phyloP scores from a whole-genome alignment of 2,329 filamentous ascomycete genomes.

The Xylariaceae sp. region DNA sequence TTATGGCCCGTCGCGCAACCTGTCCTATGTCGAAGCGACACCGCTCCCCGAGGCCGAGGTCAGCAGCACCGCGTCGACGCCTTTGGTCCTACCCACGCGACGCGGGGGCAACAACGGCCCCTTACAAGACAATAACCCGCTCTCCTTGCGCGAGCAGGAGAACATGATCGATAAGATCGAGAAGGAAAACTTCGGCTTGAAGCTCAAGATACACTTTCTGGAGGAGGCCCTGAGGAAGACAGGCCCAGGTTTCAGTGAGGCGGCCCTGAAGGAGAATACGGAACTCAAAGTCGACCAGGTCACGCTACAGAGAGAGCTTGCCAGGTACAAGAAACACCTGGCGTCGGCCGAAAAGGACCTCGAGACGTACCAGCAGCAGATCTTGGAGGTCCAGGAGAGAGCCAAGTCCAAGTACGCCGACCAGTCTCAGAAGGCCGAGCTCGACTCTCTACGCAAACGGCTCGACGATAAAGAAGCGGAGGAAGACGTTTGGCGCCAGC shows the following conservation, averaged over 20 bases:
- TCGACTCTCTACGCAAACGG: conserved; percentile 51
- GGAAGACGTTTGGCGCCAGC: too few relatives aligned
- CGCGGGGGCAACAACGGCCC: conserved; percentile 59
- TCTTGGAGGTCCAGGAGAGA: conserved; percentile 76
- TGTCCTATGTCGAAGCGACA: conserved; percentile 62
- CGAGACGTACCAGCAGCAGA: conserved; percentile 74
- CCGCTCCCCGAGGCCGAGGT: conserved; percentile 69
- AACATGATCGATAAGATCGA: conserved; percentile 93
- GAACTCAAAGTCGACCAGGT: conserved; percentile 88
- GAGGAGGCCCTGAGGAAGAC: conserved; percentile 84
- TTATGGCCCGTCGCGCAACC: conserved; percentile 60
- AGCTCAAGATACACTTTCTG: conserved; percentile 94
- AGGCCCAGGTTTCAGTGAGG: conserved; percentile 84
- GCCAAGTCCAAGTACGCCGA: conserved; percentile 70
- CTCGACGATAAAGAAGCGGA: conserved; percentile 56
- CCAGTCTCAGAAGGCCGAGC: conserved; percentile 58
- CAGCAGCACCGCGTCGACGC: conserved; percentile 80
- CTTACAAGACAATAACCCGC: conserved; percentile 78
- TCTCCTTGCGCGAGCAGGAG: conserved; percentile 91
- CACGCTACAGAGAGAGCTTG: conserved; percentile 81
- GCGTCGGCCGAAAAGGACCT: conserved; percentile 78
- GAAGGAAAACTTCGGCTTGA: conserved; percentile 96
- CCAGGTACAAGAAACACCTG: conserved; percentile 79
- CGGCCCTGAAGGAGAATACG: conserved; percentile 87
- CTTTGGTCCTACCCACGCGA: conserved; percentile 64